phyloP scores from a whole-genome alignment of 495 filamentous ascomycete species.

The Penicillium antarcticum region DNA sequence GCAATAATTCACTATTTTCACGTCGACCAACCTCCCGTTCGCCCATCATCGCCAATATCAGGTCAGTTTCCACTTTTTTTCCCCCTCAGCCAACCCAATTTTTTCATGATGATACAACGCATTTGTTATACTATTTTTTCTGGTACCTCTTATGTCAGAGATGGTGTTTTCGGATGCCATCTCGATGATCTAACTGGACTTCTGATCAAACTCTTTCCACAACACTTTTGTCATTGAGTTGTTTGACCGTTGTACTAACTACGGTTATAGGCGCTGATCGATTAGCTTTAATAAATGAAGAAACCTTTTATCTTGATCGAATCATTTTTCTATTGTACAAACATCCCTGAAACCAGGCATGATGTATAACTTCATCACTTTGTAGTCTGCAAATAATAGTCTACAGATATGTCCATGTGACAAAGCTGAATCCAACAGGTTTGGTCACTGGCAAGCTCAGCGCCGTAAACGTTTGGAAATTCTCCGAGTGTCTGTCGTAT shows the following conservation, averaged over 20 bases:
- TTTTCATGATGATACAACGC: constrained; percentile 46
- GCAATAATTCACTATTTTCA: not conserved
- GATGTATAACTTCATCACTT: not conserved
- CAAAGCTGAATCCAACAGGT: not conserved
- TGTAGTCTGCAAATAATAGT: not conserved
- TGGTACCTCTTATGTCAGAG: constrained; percentile 66
- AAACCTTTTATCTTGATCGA: not conserved
- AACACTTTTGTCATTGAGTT: constrained; percentile 5
- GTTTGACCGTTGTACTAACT: constrained; percentile 23
- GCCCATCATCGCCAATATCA: constrained; percentile 1
- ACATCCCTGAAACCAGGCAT: not conserved
- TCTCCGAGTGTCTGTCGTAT: constrained; percentile 33
- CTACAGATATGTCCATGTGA: not conserved
- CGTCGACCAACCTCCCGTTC: not conserved
- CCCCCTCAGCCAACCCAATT: not conserved
- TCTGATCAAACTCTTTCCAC: constrained; percentile 42
- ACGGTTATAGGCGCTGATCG: constrained; percentile 4
- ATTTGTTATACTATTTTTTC: constrained; percentile 47
- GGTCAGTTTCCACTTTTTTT: constrained; percentile 27
- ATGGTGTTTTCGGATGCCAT: constrained; percentile 36
- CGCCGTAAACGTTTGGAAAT: constrained; percentile 36
- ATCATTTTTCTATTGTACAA: not conserved
- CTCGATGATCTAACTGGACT: constrained; percentile 62
- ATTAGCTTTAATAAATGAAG: not conserved
- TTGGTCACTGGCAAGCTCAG: not conserved